Base-by-base conservation (phyloP, 192 early-diverging fungal genomes). In the Funneliformis mosseae region DNA sequence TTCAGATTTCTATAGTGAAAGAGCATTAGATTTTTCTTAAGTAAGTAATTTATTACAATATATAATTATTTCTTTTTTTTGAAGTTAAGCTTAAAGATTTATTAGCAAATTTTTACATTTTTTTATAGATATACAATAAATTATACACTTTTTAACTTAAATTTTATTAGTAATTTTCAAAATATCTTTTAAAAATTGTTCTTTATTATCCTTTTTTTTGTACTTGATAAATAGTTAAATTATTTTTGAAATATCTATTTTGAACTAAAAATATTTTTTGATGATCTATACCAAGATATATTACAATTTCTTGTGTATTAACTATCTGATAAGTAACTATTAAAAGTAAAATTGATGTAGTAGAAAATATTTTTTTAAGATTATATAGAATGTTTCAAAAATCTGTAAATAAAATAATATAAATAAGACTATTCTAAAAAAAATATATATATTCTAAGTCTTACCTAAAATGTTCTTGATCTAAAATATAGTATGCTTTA, bases 371-470 rank as follows among this genome's bases (percentile, higher is more conserved):
- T 27, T 81, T 55, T 79, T 92, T 90, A 45, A 95, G 89, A 8
- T 80, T 80, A 7, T 91, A 91, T 12, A 98, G 82, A 77, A 88
- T 88, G 81, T 92, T 96, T 77, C 96, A 97, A 80, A 95, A 95
- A 0, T 94, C 92, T 55, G 96, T 92, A 87, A 99, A 99, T 83
- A 98, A 96, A 79, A 98, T 96, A n/a, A 96, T 96, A 70, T 92
- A 94, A 21, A 63, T 28, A 28, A 63, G 23, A 33, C n/a, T n/a
- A 33, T 63, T 28, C 5, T 11, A 63, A 8, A 27, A 63, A 63
- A 27, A 63, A 63, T n/a, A 63, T 63, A 28, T 63, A 21, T 63
- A 27, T 63, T 27, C 8, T 11, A 63, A 63, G 2, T 9, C 14
- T 63, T 28, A 63, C 62, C 62, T 63, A 63, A 63, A 63, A 27